phyloP scores from a whole-genome alignment of 2,329 filamentous ascomycete species.

The Alternaria alternata region DNA sequence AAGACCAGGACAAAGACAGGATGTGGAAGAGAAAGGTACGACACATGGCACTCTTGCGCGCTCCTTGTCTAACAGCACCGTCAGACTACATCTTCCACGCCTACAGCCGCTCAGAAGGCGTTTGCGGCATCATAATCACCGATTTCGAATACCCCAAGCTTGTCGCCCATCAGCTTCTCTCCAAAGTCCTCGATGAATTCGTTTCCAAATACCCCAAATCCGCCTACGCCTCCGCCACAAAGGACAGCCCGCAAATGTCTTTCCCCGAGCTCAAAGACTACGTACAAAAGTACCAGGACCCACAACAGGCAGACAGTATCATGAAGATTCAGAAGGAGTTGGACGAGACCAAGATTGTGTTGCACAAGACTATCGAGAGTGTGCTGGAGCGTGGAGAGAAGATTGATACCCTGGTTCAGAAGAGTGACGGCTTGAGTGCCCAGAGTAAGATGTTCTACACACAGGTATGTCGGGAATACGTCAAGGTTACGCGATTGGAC shows the following conservation, averaged over 20 bases:
- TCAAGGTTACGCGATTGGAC: too few relatives aligned
- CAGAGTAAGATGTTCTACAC: conserved; percentile 99
- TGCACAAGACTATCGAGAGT: conserved; percentile 96
- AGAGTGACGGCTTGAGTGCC: conserved; percentile 87
- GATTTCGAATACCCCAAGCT: conserved; percentile 67
- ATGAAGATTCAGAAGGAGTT: conserved; percentile 96
- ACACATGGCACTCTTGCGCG: too few relatives aligned
- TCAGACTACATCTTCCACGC: conserved; percentile 69
- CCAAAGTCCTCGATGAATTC: conserved; percentile 89
- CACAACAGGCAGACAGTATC: conserved; percentile 87
- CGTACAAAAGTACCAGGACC: conserved; percentile 81
- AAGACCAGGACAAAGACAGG: conserved; percentile 79
- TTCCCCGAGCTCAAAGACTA: conserved; percentile 84
- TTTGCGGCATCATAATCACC: conserved; percentile 58
- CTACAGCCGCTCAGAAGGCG: conserved; percentile 55
- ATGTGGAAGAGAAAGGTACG: conserved; percentile 78
- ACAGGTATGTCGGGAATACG: conserved; percentile 60
- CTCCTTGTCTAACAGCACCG: neutral
- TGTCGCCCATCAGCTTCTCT: conserved; percentile 85
- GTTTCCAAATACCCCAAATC: conserved; percentile 76
- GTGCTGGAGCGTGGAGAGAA: conserved; percentile 92
- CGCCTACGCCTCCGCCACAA: conserved; percentile 64
- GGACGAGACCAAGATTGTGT: conserved; percentile 95
- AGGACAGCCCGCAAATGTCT: conserved; percentile 54
- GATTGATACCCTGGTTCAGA: conserved; percentile 90